Base-by-base conservation (phyloP, 805 yeast genomes). In the Saccharomycopsis olivae region DNA sequence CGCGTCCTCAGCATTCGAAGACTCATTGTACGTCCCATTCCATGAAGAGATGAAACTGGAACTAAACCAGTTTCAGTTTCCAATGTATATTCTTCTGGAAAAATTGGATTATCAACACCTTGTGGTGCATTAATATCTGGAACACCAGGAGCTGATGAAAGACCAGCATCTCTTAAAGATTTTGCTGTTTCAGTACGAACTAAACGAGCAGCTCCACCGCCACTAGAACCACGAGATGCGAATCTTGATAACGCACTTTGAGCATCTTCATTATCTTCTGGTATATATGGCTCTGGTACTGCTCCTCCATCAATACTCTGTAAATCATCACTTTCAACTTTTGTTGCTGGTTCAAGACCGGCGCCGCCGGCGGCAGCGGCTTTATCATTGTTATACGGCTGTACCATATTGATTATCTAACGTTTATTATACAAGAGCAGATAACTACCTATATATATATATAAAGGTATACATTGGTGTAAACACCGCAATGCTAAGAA, bases 51-150 rank as follows among this genome's bases (percentile, higher is more conserved):
- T 32, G 74, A 63, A 1, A 78, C 83, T 2, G 89, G 92, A 11
- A 87, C 96, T 40, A 87, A 65, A 47, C 96, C 96, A 4, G 95
- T 84, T 39, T 71, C 69, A 0, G 96, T 87, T 64, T 87, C 96
- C 58, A 87, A 49, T 5, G 87, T 81, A 57, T 84, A 87, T 56
- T 87, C 95, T 64, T 87, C 96, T 6, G 96, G 96, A 67, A 87
- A 87, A 27, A 86, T 78, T 13, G 89, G 82, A 47, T 71, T 69
- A 44, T 66, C 69, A 18, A 71, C 66, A 29, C 54, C 61, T 51
- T 51, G 62, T 51, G 84, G 81, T 33, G 75, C 69, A 48, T 70
- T 69, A 29, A 76, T 60, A 48, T 75, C 84, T 0, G 74, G 69
- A 20, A 62, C 53, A 3, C 83, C 76, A 1, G 72, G 63, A 3